Percentiles rank a stretch among this genome's conserved stretches.
Evolutionary conservation across 352 stramenopile genomes (phyloP).

Genomic region (Paralagenidium karlingii): DNA sequence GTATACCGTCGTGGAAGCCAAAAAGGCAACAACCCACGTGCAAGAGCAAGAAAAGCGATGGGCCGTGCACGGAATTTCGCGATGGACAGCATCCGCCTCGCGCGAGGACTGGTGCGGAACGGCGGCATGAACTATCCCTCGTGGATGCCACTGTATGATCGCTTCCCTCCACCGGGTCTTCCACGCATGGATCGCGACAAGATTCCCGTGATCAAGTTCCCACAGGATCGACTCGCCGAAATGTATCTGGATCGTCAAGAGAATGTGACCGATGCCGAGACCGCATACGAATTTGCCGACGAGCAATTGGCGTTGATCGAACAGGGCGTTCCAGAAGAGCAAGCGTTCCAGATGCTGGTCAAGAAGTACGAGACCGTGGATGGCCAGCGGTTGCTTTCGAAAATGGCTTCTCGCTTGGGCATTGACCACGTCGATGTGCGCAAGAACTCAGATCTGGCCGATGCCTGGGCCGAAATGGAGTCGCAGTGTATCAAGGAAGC

Average conservation of each 20-base stretch:
- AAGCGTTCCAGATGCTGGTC: slow-evolving; percentile 65
- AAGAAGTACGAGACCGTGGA: slow-evolving; percentile 81
- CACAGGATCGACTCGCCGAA: slow-evolving; percentile 70
- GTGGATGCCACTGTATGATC: slow-evolving; percentile 65
- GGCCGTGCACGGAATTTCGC: slow-evolving; percentile 60
- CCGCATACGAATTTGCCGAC: slow-evolving; percentile 78
- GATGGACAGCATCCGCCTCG: slow-evolving; percentile 68
- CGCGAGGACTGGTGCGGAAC: slow-evolving; percentile 68
- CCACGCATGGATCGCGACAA: slow-evolving; percentile 64
- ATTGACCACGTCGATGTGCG: slow-evolving; percentile 63
- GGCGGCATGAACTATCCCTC: slow-evolving; percentile 54
- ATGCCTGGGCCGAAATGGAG: slow-evolving; percentile 47
- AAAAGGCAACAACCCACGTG: too few species aligned
- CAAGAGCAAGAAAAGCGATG: too few species aligned
- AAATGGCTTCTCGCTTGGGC: slow-evolving; percentile 67
- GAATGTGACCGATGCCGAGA: slow-evolving; percentile 59
- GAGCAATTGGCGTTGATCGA: slow-evolving; percentile 80
- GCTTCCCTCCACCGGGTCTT: slow-evolving; percentile 58
- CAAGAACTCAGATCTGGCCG: slow-evolving; percentile 74
- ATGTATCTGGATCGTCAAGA: slow-evolving; percentile 67
- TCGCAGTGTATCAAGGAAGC: slow-evolving; percentile 1
- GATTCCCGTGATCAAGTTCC: slow-evolving; percentile 68
- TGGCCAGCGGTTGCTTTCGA: slow-evolving; percentile 66
- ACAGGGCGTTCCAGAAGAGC: slow-evolving; percentile 60
- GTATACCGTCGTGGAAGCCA: too few species aligned